These are phyloP conservation scores for Magnusiomyces sp. DNA, from an alignment of 1,139 yeast species.

Conservation along the genomic window DNA sequence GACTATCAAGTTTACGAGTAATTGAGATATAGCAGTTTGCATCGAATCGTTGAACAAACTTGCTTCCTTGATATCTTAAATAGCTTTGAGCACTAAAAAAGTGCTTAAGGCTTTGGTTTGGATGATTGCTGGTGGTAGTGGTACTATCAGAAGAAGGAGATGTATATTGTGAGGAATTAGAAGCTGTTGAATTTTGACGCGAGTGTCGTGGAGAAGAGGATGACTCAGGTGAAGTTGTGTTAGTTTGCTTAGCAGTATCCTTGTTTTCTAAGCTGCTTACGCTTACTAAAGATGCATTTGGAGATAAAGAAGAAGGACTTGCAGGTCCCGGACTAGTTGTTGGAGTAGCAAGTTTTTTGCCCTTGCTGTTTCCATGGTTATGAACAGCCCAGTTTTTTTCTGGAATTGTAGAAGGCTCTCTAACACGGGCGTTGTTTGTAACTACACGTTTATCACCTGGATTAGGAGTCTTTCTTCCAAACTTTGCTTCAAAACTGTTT, in stretches of 20 bases:
- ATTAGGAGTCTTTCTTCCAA: slow-evolving; percentile 70
- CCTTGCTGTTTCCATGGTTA: slow-evolving; percentile 49
- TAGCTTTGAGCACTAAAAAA: slow-evolving; percentile 93
- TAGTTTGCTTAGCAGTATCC: no score
- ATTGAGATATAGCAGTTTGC: slow-evolving; percentile 94
- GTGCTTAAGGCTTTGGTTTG: slow-evolving; percentile 56
- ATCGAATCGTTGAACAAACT: slow-evolving; percentile 82
- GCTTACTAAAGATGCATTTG: no score
- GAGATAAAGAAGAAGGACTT: no score
- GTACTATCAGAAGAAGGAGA: slow-evolving; percentile 16
- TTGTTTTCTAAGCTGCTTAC: no score
- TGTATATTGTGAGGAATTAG: slow-evolving; percentile 17
- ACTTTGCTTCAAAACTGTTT: slow-evolving; percentile 82
- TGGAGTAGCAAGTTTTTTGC: slow-evolving; percentile 20
- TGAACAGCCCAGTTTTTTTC: slow-evolving; percentile 56
- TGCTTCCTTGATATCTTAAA: slow-evolving; percentile 85
- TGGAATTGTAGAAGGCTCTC: slow-evolving; percentile 32
- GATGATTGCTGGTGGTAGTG: slow-evolving; percentile 14
- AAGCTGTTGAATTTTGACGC: no score
- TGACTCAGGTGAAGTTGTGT: no score
- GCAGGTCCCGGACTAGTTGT: slow-evolving; percentile 6
- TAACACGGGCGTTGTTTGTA: slow-evolving; percentile 17
- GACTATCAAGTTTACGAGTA: slow-evolving; percentile 88
- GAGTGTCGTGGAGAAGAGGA: no score
- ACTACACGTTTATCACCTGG: slow-evolving; percentile 19